Evolutionary conservation across 2,329 filamentous ascomycete genomes (phyloP).

Genomic region (Graphilbum fragrans): DNA sequence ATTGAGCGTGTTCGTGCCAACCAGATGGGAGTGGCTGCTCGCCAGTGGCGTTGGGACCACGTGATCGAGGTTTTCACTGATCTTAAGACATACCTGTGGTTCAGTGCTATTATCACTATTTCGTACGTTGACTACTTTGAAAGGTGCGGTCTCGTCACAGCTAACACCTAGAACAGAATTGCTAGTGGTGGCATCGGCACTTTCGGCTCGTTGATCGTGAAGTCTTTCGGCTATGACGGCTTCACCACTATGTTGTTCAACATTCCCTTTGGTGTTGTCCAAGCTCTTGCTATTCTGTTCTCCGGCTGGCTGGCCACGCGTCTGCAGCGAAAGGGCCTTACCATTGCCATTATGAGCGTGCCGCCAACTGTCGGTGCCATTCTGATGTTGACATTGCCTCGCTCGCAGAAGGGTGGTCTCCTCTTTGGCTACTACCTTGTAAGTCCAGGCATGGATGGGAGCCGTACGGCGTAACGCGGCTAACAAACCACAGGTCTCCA

Average conservation of each 20-base stretch:
- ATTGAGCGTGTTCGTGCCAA: slow-evolving; percentile 41
- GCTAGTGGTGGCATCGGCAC: slow-evolving; percentile 43
- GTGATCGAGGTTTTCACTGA: slow-evolving; percentile 41
- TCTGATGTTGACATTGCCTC: slow-evolving; percentile 33
- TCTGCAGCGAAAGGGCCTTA: slow-evolving; percentile 40
- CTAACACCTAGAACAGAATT: too few relatives aligned
- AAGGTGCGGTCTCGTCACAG: too few relatives aligned
- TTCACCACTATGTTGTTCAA: slow-evolving; percentile 41
- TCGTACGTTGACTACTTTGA: too few relatives aligned
- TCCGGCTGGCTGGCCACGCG: slow-evolving; percentile 41
- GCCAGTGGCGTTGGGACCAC: slow-evolving; percentile 38
- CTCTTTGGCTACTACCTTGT: slow-evolving; percentile 39
- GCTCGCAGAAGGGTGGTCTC: slow-evolving; percentile 32
- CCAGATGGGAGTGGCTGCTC: slow-evolving; percentile 39
- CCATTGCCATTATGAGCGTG: slow-evolving; percentile 21
- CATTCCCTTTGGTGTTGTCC: slow-evolving; percentile 41
- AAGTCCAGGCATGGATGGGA: neutral
- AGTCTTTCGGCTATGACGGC: slow-evolving; percentile 36
- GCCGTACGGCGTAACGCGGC: neutral
- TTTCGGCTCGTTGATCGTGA: slow-evolving; percentile 38
- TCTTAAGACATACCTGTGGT: slow-evolving; percentile 48
- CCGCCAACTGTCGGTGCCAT: slow-evolving; percentile 28
- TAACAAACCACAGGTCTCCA: neutral
- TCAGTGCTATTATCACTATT: slow-evolving; percentile 38
- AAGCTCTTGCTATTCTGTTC: slow-evolving; percentile 41